These are phyloP conservation scores for Cryptococcus sp. DNA, from an alignment of 1,284 basidiomycete species.

Conservation along the genomic window DNA sequence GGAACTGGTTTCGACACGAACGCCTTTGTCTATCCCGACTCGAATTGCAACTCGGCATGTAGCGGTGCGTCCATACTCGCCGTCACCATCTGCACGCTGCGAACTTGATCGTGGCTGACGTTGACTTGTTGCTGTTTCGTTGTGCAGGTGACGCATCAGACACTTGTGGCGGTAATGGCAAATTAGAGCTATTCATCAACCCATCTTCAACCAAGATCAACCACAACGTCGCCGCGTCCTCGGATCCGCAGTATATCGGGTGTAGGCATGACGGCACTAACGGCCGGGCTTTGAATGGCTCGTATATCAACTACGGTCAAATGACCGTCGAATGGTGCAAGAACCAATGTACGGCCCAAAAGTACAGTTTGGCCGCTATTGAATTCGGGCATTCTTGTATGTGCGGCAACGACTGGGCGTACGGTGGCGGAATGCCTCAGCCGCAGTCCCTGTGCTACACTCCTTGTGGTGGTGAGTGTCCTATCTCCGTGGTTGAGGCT, in stretches of 20 bases:
- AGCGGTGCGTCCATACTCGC: conserved; percentile 22
- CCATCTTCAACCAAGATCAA: conserved; percentile 8
- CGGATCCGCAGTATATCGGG: conserved; percentile 19
- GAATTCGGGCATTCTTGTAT: conserved; percentile 11
- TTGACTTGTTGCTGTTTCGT: neutral
- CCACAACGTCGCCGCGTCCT: neutral
- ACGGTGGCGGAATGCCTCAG: conserved; percentile 12
- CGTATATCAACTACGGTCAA: conserved; percentile 17
- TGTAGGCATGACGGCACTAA: conserved; percentile 20
- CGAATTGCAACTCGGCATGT: conserved; percentile 30
- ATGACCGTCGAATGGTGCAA: conserved; percentile 28
- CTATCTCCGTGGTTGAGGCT: neutral
- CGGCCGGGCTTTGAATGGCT: conserved; percentile 11
- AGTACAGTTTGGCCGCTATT: conserved; percentile 18
- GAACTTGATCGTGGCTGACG: neutral
- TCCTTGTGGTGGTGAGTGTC: conserved; percentile 15
- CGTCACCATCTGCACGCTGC: neutral
- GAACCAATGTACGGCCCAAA: conserved; percentile 16
- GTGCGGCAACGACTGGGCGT: conserved; percentile 14
- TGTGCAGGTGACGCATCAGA: conserved; percentile 32
- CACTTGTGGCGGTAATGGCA: conserved; percentile 33
- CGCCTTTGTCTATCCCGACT: conserved; percentile 20
- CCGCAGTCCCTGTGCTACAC: conserved; percentile 17
- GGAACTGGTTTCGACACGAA: conserved; percentile 20
- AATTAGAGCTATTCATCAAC: conserved; percentile 11